Conservation (phyloP, 1,284 basidiomycete species). For the Ustilago lituana region DNA sequence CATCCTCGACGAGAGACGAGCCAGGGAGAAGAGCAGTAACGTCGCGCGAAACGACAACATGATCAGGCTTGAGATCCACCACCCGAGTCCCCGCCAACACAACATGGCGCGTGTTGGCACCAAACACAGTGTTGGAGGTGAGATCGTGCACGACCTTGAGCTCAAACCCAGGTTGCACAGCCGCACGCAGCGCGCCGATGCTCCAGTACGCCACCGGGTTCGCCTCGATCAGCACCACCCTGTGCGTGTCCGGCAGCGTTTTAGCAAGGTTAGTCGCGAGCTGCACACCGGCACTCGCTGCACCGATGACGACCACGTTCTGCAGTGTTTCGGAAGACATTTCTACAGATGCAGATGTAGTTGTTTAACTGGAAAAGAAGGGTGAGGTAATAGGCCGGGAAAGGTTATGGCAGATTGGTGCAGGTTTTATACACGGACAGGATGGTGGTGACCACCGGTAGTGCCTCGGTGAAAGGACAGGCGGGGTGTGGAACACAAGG, state of each 20-base stretch:
- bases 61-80: constrained; percentile 12
- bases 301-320: constrained; percentile 55
- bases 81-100: constrained; percentile 20
- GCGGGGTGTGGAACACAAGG: no score
- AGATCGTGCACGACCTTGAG: constrained; percentile 31
- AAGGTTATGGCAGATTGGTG: no score
- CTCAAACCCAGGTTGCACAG: constrained; percentile 68
- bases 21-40: constrained; percentile 5
- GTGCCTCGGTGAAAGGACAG: no score
- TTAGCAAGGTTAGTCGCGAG: constrained; percentile 63
- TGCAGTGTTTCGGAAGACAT: constrained; percentile 6
- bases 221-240: constrained; percentile 69
- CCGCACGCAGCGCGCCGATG: constrained; percentile 67
- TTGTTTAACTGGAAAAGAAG: neutral
- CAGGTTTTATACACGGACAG: no score
- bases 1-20: neutral
- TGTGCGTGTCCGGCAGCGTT: constrained; percentile 66
- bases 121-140: constrained; percentile 17
- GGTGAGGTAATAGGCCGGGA: no score
- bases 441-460: no score
- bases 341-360: neutral
- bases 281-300: constrained; percentile 30
- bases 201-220: constrained; percentile 67
- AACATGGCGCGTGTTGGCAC: constrained; percentile 25
- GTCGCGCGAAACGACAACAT: constrained; percentile 26